Evolutionary conservation across 495 filamentous ascomycete genomes (phyloP), one percentile per base, ranked within the genome.

Genomic region (Jackrogersella minutella): DNA sequence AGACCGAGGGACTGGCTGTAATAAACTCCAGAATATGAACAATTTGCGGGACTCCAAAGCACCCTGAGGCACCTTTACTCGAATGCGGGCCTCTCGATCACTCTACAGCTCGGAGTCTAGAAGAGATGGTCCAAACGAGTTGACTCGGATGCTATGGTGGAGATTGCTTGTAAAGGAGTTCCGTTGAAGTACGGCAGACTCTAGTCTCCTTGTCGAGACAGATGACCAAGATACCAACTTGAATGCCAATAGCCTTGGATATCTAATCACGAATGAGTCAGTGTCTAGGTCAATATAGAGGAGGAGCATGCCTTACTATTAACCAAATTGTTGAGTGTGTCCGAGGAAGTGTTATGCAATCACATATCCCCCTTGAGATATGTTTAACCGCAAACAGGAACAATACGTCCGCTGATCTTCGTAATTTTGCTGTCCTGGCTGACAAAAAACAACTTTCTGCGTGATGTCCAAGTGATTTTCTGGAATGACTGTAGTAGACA

Each of bases 401-500:
- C 9, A 28, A 46, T 28, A 14, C 8, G 26, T 59, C 14, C 28
- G 21, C 37, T 16, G 13, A 22, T 39, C 21, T 47, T 22, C 16
- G 28, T 39, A 28, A 2, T 31, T 28, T 34, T 43, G 17, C 14
- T 58, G 7, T 37, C 17, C 11, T 9, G n/a, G 52, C 51, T 51
- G 26, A 26, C 24, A 30, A 34, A 10, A 58, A 67, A 2, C 21
- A 39, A 46, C 19, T 57, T 67, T 52, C 57, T 36, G 13, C 8
- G 7, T 44, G 14, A 43, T 50, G 19, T 31, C 40, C 21, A 19
- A 13, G n/a, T 16, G 17, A n/a, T n/a, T n/a, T n/a, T 9, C 24
- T 33, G 16, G 22, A 26, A 36, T 34, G 19, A 33, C 8, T 17
- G 10, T 8, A 40, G n/a, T 14, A 34, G 22, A 24, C 13, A 0